Base-by-base conservation (phyloP, 768 basidiomycete genomes). In the Suillus spraguei region DNA sequence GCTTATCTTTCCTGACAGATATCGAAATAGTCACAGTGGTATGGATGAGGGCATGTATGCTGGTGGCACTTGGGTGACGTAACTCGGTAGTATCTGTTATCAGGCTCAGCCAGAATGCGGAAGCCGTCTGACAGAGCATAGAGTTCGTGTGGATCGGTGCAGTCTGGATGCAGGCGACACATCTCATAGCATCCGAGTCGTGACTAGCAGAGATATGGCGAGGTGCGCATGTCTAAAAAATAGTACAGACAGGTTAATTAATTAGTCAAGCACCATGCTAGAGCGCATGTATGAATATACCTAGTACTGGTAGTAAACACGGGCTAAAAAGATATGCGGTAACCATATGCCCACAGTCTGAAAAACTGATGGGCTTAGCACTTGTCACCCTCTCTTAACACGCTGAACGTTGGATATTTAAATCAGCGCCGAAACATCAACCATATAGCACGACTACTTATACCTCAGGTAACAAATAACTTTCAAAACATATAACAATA, bases 81-180 rank as follows among this genome's bases (percentile, higher is more conserved):
- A 47, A 42, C 13, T 50, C 17, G 53, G 66, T 22, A 0, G 62
- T 22, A 11, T 63, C 61, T 24, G 11, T 36, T 32, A 17, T 5
- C 41, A 0, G 2, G 50, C 24, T 60, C 46, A 35, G 10, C 63
- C 68, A 36, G 41, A 42, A n/a, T 65, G 71, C 70, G 2, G 79
- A 72, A 59, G 71, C 65, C 3, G 79, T 78, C 73, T 0, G 91
- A 91, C 5, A 87, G 83, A 56, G 73, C 79, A 67, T 91, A 89
- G 7, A 81, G 83, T 41, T 84, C 80, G 24, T 80, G 77, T 75
- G 91, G 90, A 13, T 13, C 13, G 11, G 2, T 47, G 22, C 6
- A 22, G 13, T 22, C 46, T 22, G n/a, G 5, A 47, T 5, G 13
- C 22, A 5, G 13, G 11, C 5, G 3, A 13, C 22, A 47, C 22